A percentile compares a stretch with the other conserved stretches of the same genome.
Conservation (phyloP, 352 stramenopile species). For the Phytopythium cucurbitacearum region DNA sequence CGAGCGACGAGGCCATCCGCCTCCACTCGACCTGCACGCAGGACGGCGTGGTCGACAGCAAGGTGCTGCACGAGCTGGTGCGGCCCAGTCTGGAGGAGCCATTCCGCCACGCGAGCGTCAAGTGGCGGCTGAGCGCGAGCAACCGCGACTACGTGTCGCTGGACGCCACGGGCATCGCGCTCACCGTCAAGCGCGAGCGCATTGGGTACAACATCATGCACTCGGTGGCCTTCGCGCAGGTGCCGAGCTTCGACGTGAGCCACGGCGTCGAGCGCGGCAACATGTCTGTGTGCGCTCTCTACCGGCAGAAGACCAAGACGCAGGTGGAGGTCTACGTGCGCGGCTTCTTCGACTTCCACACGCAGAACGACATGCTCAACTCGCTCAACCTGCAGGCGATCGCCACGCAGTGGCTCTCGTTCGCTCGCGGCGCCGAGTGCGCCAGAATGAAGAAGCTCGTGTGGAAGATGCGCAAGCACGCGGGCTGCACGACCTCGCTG, state of each 20-base stretch:
- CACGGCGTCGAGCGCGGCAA: slow-evolving; percentile 39
- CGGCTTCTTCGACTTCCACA: slow-evolving; percentile 46
- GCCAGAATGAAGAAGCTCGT: slow-evolving; percentile 51
- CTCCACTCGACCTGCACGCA: slow-evolving; percentile 47
- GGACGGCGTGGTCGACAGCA: slow-evolving; percentile 47
- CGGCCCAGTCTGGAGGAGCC: slow-evolving; percentile 30
- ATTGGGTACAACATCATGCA: slow-evolving; percentile 53
- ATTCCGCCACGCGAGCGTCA: slow-evolving; percentile 45
- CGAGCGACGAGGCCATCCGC: slow-evolving; percentile 37
- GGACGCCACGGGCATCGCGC: slow-evolving; percentile 34
- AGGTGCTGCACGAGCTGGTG: slow-evolving; percentile 43
- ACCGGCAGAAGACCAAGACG: slow-evolving; percentile 32
- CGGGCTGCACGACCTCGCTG: slow-evolving; percentile 3
- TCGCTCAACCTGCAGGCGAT: slow-evolving; percentile 32
- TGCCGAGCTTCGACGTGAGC: slow-evolving; percentile 23
- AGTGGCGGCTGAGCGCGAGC: slow-evolving; percentile 44
- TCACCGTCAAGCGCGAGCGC: slow-evolving; percentile 24
- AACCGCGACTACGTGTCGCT: slow-evolving; percentile 51
- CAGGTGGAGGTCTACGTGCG: slow-evolving; percentile 46
- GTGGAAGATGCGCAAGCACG: slow-evolving; percentile 32
- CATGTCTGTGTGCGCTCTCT: slow-evolving; percentile 49
- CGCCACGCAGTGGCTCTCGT: slow-evolving; percentile 25
- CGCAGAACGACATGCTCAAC: slow-evolving; percentile 33
- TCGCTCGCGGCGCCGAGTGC: slow-evolving; percentile 26
- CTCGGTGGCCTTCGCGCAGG: slow-evolving; percentile 47